A percentile compares a stretch with the other conserved stretches of the same genome.
Conservation (phyloP, 2,329 filamentous ascomycete genomes). For the Neurospora sp. region DNA sequence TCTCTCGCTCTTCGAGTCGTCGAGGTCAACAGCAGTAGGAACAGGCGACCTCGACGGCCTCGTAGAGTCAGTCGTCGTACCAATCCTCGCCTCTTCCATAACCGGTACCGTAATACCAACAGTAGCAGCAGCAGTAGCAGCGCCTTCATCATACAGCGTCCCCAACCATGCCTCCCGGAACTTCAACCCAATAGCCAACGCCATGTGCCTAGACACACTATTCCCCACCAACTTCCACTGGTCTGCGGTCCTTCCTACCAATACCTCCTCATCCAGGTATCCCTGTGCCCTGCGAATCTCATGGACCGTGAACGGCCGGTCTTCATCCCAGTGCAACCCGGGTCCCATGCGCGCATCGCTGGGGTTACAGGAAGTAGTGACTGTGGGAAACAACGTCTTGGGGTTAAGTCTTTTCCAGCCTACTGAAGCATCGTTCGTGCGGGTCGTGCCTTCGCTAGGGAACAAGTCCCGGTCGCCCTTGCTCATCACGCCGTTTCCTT, state of each 20-base stretch:
- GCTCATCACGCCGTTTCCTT: conserved; percentile 28
- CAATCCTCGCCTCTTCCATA: not conserved
- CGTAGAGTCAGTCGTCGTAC: not conserved
- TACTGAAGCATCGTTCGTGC: conserved; percentile 23
- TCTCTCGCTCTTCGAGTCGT: not conserved
- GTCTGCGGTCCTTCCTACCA: conserved; percentile 45
- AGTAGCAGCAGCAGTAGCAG: not conserved
- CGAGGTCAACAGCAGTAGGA: not conserved
- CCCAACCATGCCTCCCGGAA: conserved; percentile 49
- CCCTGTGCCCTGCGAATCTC: conserved; percentile 63
- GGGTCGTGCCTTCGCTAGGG: conserved; percentile 16
- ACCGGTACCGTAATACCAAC: not conserved
- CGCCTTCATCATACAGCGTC: conserved; percentile 22
- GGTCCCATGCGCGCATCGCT: conserved; percentile 46
- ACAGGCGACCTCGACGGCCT: not conserved
- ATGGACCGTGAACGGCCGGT: conserved; percentile 51
- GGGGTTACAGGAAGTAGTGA: conserved; percentile 44
- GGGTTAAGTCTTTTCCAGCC: conserved; percentile 45
- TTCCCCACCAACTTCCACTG: conserved; percentile 66
- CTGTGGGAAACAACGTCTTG: conserved; percentile 46
- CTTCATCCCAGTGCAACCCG: conserved; percentile 55
- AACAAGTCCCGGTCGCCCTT: conserved; percentile 30
- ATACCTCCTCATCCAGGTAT: conserved; percentile 57
- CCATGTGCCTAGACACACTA: conserved; percentile 60
- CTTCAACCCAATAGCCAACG: conserved; percentile 54